Conservation (phyloP, 164 flowering plant species). For the Dillenia turbinata region DNA sequence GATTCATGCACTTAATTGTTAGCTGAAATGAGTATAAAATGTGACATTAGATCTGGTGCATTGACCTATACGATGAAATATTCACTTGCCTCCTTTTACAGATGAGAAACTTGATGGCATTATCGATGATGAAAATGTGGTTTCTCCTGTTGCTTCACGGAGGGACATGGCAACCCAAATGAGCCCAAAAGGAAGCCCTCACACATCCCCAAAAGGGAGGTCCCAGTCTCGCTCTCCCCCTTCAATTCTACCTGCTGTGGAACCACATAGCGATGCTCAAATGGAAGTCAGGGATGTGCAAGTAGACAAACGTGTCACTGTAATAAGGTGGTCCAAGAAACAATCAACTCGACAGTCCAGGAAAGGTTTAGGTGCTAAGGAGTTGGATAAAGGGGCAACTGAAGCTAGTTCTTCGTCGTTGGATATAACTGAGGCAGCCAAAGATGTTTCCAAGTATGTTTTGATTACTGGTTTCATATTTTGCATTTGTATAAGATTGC, state of each 20-base stretch:
- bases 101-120: slow-evolving; percentile 41
- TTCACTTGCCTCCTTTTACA: slow-evolving; percentile 14
- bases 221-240: slow-evolving; percentile 20
- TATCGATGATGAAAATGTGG: slow-evolving; percentile 46
- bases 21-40: too few species aligned
- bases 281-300: slow-evolving; percentile 78
- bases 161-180: slow-evolving; percentile 97
- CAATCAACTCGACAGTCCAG: slow-evolving; percentile 31
- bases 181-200: slow-evolving; percentile 76
- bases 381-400: slow-evolving; percentile 45
- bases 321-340: slow-evolving; percentile 82
- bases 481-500: too few species aligned
- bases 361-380: slow-evolving; percentile 39
- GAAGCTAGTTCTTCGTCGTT: slow-evolving; percentile 47
- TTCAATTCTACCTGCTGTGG: slow-evolving; percentile 44
- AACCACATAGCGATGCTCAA: slow-evolving; percentile 39
- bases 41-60: too few species aligned
- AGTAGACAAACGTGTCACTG: slow-evolving; percentile 71
- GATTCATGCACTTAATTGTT: too few species aligned
- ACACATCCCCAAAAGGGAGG: slow-evolving; percentile 58
- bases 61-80: too few species aligned
- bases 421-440: slow-evolving; percentile 63
- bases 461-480: neutral
- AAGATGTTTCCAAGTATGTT: slow-evolving; percentile 58
- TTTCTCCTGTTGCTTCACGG: slow-evolving; percentile 62